phyloP scores from a whole-genome alignment of 257 asterid genomes.

The Echium plantagineum region DNA sequence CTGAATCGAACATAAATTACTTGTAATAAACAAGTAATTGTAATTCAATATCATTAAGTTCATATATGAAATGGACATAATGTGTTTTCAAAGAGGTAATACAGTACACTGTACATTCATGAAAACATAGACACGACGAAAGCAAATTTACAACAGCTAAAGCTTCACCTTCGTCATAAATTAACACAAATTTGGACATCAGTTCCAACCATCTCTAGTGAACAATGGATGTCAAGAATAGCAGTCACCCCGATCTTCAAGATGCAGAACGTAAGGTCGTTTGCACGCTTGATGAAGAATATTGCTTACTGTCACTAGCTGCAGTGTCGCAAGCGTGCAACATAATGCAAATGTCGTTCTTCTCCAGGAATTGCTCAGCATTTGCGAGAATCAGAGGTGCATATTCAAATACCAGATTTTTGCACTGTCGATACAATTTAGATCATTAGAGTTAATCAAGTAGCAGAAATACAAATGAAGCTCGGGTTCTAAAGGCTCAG shows the following conservation, averaged over 20 bases:
- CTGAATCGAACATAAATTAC: too few relatives aligned
- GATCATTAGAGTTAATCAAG: slow-evolving; percentile 2
- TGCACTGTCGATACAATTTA: slow-evolving; percentile 48
- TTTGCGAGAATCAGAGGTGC: slow-evolving; percentile 63
- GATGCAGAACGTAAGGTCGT: slow-evolving; percentile 40
- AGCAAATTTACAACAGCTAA: not conserved
- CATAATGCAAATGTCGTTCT: slow-evolving; percentile 44
- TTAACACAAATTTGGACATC: not conserved
- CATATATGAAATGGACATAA: not conserved
- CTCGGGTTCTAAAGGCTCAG: too few relatives aligned
- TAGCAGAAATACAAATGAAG: not conserved
- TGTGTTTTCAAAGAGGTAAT: not conserved
- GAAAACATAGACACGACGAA: not conserved
- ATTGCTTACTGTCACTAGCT: slow-evolving; percentile 12
- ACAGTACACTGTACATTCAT: not conserved
- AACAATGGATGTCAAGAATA: not conserved
- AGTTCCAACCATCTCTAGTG: not conserved
- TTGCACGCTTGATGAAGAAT: slow-evolving; percentile 6
- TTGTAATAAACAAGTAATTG: not conserved
- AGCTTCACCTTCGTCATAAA: not conserved
- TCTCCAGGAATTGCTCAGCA: slow-evolving; percentile 73
- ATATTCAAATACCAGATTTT: slow-evolving; percentile 76
- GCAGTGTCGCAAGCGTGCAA: slow-evolving; percentile 56
- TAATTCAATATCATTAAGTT: too few relatives aligned
- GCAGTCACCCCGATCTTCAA: slow-evolving; percentile 10